phyloP scores from a whole-genome alignment of 1,284 basidiomycete genomes.

The Melanopsichium pennsylvanicum region DNA sequence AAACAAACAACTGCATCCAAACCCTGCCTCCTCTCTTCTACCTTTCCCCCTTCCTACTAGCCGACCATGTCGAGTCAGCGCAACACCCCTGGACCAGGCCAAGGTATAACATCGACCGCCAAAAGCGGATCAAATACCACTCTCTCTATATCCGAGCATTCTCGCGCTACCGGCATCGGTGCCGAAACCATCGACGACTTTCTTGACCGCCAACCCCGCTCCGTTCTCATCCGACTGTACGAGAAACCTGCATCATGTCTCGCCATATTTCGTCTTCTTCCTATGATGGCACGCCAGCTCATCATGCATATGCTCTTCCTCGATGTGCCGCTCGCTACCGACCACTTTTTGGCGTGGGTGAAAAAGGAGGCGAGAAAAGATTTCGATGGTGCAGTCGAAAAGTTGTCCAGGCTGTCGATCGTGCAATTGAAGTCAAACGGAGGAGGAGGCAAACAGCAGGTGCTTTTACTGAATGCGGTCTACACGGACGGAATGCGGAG shows the following conservation, averaged over 20 bases:
- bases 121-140: slow-evolving; percentile 21
- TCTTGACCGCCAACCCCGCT: slow-evolving; percentile 84
- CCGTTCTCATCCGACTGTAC: slow-evolving; percentile 83
- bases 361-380: slow-evolving; percentile 71
- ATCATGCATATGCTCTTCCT: slow-evolving; percentile 92
- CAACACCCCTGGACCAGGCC: slow-evolving; percentile 30
- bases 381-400: slow-evolving; percentile 38
- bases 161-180: slow-evolving; percentile 43
- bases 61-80: slow-evolving; percentile 25
- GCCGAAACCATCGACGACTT: slow-evolving; percentile 71
- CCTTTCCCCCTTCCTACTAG: too few species aligned
- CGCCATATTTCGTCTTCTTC: slow-evolving; percentile 87
- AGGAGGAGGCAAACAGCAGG: slow-evolving; percentile 18
- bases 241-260: slow-evolving; percentile 89
- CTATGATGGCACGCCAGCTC: slow-evolving; percentile 85
- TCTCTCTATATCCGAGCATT: slow-evolving; percentile 34
- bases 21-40: too few species aligned
- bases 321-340: slow-evolving; percentile 75
- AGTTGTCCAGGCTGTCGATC: slow-evolving; percentile 47
- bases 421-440: slow-evolving; percentile 35
- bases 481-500: slow-evolving; percentile 66
- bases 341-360: slow-evolving; percentile 84
- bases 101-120: slow-evolving; percentile 30
- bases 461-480: slow-evolving; percentile 67
- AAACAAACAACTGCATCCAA: neutral